Evolutionary conservation across 257 asterid species (phyloP), one percentile per base, ranked within the genome.

Genomic region (Perilla frutescens): DNA sequence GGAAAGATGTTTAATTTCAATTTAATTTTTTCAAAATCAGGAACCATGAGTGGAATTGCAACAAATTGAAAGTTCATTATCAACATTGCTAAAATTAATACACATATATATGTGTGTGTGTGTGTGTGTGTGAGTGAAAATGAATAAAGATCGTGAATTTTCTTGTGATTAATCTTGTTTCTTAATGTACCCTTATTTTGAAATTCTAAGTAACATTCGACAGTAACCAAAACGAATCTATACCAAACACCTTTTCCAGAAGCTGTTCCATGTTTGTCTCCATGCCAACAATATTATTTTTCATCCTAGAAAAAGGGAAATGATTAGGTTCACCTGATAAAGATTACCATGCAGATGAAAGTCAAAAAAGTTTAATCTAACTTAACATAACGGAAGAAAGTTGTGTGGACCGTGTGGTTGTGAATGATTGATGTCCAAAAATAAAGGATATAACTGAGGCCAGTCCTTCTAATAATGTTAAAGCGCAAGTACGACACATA

Each of bases 231-330:
- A 77, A 63, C 61, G 12, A 59, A 64, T 69, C 57, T 61, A 66
- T 62, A 88, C 68, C 77, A 81, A 83, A 77, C 84, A 95, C 99
- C 99, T 95, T 95, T 74, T 90, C 89, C 81, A 95, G 96, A 81
- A 95, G 99, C 83, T 90, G 96, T 76, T 92, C 99, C 99, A 95
- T 95, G 84, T 89, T 95, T 68, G 96, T 77, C 83, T 95, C 99
- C 96, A 92, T 95, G 80, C 99, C 99, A 63, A 87, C 91, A 77
- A 95, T 95, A 76, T 95, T 95, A 58, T 83, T 95, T 74, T 95
- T 95, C 99, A 95, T 95, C 94, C 99, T 95, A 88, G 51, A 79
- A 77, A 78, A 72, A 78, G 15, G 39, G 45, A 40, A 57, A 64
- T 60, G 31, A 58, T 80, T 56, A 77, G 74, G 57, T 56, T 64